Conservation (phyloP, 1,139 yeast species). For the Williopsis jadinii region DNA sequence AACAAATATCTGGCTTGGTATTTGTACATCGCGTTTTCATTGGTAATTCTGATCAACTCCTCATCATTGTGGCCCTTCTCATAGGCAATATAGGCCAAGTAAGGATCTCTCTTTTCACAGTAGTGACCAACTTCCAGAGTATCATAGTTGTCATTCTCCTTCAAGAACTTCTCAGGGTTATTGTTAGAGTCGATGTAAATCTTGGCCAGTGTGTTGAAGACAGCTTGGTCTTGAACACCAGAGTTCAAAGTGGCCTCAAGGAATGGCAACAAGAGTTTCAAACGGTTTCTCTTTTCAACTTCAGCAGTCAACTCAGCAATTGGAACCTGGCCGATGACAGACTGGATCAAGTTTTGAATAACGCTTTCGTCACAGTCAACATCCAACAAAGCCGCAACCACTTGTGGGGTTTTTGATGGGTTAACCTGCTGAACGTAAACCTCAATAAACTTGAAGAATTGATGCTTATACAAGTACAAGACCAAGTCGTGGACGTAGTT, state of each 20-base stretch:
- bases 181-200: constrained; percentile 96
- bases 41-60: constrained; percentile 85
- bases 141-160: constrained; percentile 84
- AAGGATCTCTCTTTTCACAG: constrained; percentile 99
- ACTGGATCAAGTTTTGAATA: constrained; percentile 70
- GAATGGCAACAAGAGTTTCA: constrained; percentile 86
- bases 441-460: constrained; percentile 92
- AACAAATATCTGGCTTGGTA: constrained; percentile 95
- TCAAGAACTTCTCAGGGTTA: constrained; percentile 93
- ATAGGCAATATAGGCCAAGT: constrained; percentile 93
- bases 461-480: constrained; percentile 88
- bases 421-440: constrained; percentile 97
- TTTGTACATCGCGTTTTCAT: constrained; percentile 96
- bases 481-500: constrained; percentile 90
- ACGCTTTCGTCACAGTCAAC: constrained; percentile 94
- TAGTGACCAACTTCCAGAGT: constrained; percentile 93
- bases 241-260: constrained; percentile 83
- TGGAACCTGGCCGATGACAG: constrained; percentile 94
- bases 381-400: constrained; percentile 90
- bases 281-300: constrained; percentile 93
- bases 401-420: constrained; percentile 93
- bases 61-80: constrained; percentile 91
- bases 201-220: constrained; percentile 91
- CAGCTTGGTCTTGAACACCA: constrained; percentile 87
- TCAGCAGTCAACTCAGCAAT: constrained; percentile 82